These are phyloP conservation scores for Eucalyptus globulus DNA, from an alignment of 345 rosid genomes.

Conservation along the genomic window DNA sequence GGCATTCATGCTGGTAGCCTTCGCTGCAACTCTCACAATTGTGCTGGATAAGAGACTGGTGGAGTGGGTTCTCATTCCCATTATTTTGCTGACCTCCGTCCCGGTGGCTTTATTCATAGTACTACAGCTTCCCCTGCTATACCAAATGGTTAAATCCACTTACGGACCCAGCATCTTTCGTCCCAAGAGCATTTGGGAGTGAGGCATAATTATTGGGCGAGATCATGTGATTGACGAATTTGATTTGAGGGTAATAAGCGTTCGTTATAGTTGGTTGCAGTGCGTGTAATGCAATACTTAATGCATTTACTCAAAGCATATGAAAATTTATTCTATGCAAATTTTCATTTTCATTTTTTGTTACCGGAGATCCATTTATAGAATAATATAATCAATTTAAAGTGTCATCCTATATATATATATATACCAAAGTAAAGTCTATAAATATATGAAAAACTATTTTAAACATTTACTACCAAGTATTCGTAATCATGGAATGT, in stretches of 20 bases:
- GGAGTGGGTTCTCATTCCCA: not conserved
- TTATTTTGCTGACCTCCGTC: not conserved
- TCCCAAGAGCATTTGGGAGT: not conserved
- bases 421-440: not conserved
- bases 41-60: not conserved
- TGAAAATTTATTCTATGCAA: no score
- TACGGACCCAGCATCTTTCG: not conserved
- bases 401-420: not conserved
- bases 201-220: not conserved
- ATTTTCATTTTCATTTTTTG: fast-evolving
- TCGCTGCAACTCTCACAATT: not conserved
- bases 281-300: not conserved
- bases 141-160: not conserved
- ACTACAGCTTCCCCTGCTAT: not conserved
- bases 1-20: not conserved
- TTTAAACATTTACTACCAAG: not conserved
- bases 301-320: not conserved
- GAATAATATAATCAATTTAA: not conserved
- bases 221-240: not conserved
- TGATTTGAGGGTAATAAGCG: not conserved
- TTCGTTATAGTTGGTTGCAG: not conserved
- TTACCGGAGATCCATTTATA: no score
- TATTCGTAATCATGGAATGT: not conserved
- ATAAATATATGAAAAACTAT: not conserved
- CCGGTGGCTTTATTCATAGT: not conserved